These are phyloP conservation scores for Calophaca sinica DNA, from an alignment of 306 rosid genomes.

Conservation along the genomic window DNA sequence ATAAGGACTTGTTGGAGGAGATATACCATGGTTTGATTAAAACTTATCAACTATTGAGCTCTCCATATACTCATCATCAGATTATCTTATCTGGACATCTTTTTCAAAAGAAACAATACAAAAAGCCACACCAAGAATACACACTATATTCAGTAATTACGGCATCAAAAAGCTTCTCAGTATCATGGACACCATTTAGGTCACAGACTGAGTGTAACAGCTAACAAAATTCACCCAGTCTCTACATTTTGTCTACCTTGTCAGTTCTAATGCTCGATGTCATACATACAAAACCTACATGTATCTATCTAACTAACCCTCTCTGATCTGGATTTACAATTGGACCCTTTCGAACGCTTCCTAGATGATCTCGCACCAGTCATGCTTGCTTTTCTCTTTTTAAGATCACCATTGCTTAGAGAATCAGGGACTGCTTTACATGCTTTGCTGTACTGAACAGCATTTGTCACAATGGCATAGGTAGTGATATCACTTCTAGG, in stretches of 20 bases:
- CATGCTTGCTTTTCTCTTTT: slow-evolving; percentile 51
- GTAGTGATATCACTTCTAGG: slow-evolving; percentile 70
- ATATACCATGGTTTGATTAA: too few relatives aligned
- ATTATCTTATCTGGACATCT: not conserved
- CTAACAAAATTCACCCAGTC: slow-evolving; percentile 98
- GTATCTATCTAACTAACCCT: slow-evolving; percentile 29
- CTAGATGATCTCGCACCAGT: slow-evolving; percentile 65
- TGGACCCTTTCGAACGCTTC: slow-evolving; percentile 78
- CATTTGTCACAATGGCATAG: slow-evolving; percentile 82
- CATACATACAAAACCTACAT: slow-evolving; percentile 56
- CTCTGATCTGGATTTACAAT: slow-evolving; percentile 60
- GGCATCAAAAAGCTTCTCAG: slow-evolving; percentile 27
- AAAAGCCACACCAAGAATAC: slow-evolving; percentile 40
- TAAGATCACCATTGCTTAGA: slow-evolving; percentile 62
- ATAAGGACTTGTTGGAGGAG: too few relatives aligned
- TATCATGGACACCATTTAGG: slow-evolving; percentile 39
- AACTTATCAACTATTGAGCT: too few relatives aligned
- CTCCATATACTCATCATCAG: too few relatives aligned
- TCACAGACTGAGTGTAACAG: slow-evolving; percentile 61
- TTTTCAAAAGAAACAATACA: slow-evolving; percentile 20
- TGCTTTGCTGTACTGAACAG: slow-evolving; percentile 59
- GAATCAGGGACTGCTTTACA: slow-evolving; percentile 54
- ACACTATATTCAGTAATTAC: slow-evolving; percentile 39
- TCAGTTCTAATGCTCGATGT: slow-evolving; percentile 43
- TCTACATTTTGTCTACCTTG: slow-evolving; percentile 36